Percentiles rank a stretch among this genome's conserved stretches.
These are phyloP conservation scores for Durusdinium trenchii DNA, from an alignment of 73 alveolate species.

Conservation along the genomic window DNA sequence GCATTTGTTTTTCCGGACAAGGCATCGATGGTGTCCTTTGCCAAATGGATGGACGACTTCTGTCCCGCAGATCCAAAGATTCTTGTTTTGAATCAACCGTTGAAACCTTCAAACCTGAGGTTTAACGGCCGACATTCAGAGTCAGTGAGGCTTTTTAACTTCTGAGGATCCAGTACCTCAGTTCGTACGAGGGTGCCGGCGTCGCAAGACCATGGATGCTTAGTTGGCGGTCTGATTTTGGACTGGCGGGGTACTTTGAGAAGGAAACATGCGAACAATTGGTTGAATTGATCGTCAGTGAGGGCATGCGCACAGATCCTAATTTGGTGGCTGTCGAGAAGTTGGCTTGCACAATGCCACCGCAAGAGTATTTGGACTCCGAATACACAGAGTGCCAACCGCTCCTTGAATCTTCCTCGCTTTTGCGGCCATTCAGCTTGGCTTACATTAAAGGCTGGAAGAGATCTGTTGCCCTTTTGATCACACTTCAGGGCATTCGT, in stretches of 20 bases:
- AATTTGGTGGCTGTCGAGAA: background rate
- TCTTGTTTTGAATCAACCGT: background rate
- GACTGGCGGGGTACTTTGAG: background rate
- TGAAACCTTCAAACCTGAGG: background rate
- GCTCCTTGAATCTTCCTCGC: background rate
- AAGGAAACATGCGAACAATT: background rate
- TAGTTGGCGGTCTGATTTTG: background rate
- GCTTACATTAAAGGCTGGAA: slow-evolving; percentile 3
- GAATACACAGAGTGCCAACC: background rate
- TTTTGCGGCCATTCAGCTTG: background rate
- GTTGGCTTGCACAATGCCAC: background rate
- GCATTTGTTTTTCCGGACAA: too few relatives aligned
- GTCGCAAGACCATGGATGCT: slow-evolving; percentile 9
- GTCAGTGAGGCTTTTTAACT: background rate
- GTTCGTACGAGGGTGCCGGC: background rate
- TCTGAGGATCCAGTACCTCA: background rate
- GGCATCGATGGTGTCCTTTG: background rate
- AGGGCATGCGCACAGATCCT: background rate
- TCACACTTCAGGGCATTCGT: background rate
- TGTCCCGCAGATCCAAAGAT: background rate
- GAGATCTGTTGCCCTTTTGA: background rate
- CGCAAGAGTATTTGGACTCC: background rate
- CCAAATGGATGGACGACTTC: background rate
- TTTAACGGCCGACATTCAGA: background rate
- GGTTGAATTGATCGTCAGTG: background rate